Conservation (phyloP, 2,329 filamentous ascomycete genomes). For the Penicillium sp. region DNA sequence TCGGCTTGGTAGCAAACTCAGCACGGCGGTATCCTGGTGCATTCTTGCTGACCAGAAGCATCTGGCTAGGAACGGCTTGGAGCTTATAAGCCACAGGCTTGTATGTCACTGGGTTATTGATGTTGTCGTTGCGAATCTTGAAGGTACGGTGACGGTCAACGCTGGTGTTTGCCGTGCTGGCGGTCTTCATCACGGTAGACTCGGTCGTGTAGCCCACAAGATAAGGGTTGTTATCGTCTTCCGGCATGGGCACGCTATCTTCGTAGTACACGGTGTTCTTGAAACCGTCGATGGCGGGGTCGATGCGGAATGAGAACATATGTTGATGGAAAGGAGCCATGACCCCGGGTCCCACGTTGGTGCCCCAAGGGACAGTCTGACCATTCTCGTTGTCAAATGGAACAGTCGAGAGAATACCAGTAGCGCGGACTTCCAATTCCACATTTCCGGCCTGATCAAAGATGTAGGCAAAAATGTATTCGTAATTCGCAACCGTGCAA, state of each 20-base stretch:
- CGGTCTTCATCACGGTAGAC: conserved; percentile 48
- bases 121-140: conserved; percentile 56
- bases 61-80: conserved; percentile 56
- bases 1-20: conserved; percentile 55
- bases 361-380: conserved; percentile 64
- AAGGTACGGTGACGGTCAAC: conserved; percentile 52
- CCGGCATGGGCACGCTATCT: conserved; percentile 61
- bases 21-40: conserved; percentile 52
- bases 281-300: conserved; percentile 61
- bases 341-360: conserved; percentile 67
- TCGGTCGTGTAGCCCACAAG: conserved; percentile 51
- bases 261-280: conserved; percentile 57
- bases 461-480: conserved; percentile 70
- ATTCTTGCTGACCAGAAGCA: conserved; percentile 52
- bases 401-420: conserved; percentile 65
- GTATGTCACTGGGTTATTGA: conserved; percentile 55
- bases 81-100: conserved; percentile 58
- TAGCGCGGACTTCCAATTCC: conserved; percentile 66
- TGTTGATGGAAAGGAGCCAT: conserved; percentile 72
- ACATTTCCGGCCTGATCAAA: conserved; percentile 70
- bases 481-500: conserved; percentile 70
- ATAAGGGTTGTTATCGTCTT: conserved; percentile 52
- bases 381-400: conserved; percentile 62
- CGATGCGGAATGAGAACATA: conserved; percentile 67
- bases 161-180: conserved; percentile 51